Evolutionary conservation across 139 green algal genomes (phyloP).

Genomic region (Chlamydomonas sphaeroides): DNA sequence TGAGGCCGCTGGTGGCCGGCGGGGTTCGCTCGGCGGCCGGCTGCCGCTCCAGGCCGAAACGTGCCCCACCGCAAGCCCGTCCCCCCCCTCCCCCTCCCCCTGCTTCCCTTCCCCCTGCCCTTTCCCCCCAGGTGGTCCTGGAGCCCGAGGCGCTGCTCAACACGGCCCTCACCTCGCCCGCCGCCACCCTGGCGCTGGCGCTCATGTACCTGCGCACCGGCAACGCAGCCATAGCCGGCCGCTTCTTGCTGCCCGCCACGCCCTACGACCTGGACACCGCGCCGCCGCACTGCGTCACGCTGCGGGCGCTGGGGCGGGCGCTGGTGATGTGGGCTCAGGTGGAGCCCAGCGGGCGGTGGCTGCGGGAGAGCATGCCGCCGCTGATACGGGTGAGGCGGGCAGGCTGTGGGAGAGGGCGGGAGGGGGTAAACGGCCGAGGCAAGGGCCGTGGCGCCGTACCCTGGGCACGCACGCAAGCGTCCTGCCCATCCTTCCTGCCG

Average conservation of each 20-base stretch:
- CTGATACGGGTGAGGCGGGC: slow-evolving; percentile 42
- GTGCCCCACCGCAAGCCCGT: too few relatives aligned
- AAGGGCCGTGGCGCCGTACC: too few relatives aligned
- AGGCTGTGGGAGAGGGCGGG: background rate
- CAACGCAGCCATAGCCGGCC: slow-evolving; percentile 69
- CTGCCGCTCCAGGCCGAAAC: too few relatives aligned
- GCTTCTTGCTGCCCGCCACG: slow-evolving; percentile 75
- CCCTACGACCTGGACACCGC: slow-evolving; percentile 80
- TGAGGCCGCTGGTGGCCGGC: too few relatives aligned
- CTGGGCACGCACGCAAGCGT: too few relatives aligned
- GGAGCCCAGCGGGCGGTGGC: slow-evolving; percentile 65
- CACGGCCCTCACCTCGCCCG: slow-evolving; percentile 86
- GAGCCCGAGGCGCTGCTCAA: slow-evolving; percentile 83
- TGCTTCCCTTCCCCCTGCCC: background rate
- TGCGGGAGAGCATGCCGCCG: slow-evolving; percentile 74
- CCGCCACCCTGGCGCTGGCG: slow-evolving; percentile 86
- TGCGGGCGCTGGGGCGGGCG: slow-evolving; percentile 80
- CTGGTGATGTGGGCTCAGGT: slow-evolving; percentile 92
- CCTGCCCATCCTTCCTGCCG: too few relatives aligned
- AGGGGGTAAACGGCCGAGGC: background rate
- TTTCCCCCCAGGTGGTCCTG: slow-evolving; percentile 77
- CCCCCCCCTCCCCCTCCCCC: background rate
- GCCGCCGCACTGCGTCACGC: slow-evolving; percentile 88
- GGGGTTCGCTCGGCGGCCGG: too few relatives aligned
- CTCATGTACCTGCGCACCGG: slow-evolving; percentile 92